A percentile compares a stretch with the other conserved stretches of the same genome.
phyloP scores from a whole-genome alignment of 2,329 filamentous ascomycete species.

The Biscogniauxia marginata region DNA sequence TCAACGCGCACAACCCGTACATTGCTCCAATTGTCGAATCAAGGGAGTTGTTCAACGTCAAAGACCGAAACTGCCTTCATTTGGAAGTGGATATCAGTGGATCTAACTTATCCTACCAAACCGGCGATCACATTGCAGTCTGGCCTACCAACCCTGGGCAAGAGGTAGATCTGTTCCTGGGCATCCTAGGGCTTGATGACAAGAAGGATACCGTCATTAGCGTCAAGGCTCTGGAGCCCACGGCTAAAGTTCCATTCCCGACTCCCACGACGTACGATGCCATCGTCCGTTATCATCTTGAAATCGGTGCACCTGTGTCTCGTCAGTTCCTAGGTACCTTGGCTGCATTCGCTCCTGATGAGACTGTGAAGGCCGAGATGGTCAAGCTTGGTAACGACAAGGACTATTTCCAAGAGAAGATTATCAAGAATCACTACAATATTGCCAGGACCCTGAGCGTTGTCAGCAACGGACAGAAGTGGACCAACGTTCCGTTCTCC shows the following conservation, averaged over 20 bases:
- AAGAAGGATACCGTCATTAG: slow-evolving; percentile 82
- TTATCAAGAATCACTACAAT: slow-evolving; percentile 80
- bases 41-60: slow-evolving; percentile 83
- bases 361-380: slow-evolving; percentile 83
- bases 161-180: slow-evolving; percentile 87
- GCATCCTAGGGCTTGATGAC: slow-evolving; percentile 69
- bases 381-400: slow-evolving; percentile 86
- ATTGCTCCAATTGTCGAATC: slow-evolving; percentile 92
- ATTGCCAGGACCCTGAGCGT: slow-evolving; percentile 80
- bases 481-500: slow-evolving; percentile 87
- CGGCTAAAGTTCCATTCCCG: slow-evolving; percentile 96
- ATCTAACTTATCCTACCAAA: slow-evolving; percentile 90
- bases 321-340: slow-evolving; percentile 90
- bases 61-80: slow-evolving; percentile 92
- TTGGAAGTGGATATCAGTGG: slow-evolving; percentile 90
- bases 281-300: slow-evolving; percentile 91
- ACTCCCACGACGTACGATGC: slow-evolving; percentile 96
- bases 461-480: slow-evolving; percentile 71
- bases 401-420: slow-evolving; percentile 89
- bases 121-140: slow-evolving; percentile 93
- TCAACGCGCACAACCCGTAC: slow-evolving; percentile 95
- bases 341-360: slow-evolving; percentile 84
- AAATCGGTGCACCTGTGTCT: slow-evolving; percentile 92
- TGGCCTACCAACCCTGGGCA: slow-evolving; percentile 95
- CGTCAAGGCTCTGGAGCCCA: slow-evolving; percentile 89